Base-by-base conservation (phyloP, 306 rosid genomes). In the Coriaria nepalensis region DNA sequence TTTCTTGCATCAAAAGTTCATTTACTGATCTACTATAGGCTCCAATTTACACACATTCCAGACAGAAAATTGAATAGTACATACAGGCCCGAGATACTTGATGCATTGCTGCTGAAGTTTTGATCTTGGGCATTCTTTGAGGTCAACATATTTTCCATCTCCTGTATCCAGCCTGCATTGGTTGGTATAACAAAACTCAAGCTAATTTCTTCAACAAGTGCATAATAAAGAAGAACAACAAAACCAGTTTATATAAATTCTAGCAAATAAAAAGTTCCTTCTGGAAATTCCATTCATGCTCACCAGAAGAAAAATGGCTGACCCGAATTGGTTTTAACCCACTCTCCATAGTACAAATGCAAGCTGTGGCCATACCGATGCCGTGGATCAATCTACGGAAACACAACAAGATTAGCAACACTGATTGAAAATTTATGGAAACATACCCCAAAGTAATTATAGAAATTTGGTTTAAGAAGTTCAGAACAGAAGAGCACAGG, bases 351-450 rank as follows among this genome's bases (percentile, higher is more conserved):
- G 65, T 87, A 87, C 41, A 50, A 38, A 66, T 87, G 83, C 78
- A 87, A 74, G 76, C 73, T 80, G 65, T 87, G 96, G n/a, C 96
- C 96, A 54, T 87, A 83, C 12, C 96, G 83, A 61, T 87, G 96
- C 65, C 93, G 75, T 14, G 96, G 96, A 80, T 87, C 96, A 76
- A 87, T 80, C 96, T 87, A 69, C 63, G 56, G 55, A 69, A 20
- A 10, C 33, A 15, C 33, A 46, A 38, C 53, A 33, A 33, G 10
- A 9, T 33, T 11, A 20, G 10, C 52, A 57, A 6, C 8, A 49
- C 29, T 20, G 37, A 53, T 7, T 35, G 38, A 56, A 42, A 42
- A n/a, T n/a, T n/a, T n/a, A n/a, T n/a, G n/a, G n/a, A n/a, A 5
- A 57, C 38, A 53, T 49, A 35, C 8, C 13, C 46, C 8, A 43